A percentile compares a stretch with the other conserved stretches of the same genome.
Evolutionary conservation across 2,329 filamentous ascomycete species (phyloP).

Genomic region (Lachnellula hyalina): DNA sequence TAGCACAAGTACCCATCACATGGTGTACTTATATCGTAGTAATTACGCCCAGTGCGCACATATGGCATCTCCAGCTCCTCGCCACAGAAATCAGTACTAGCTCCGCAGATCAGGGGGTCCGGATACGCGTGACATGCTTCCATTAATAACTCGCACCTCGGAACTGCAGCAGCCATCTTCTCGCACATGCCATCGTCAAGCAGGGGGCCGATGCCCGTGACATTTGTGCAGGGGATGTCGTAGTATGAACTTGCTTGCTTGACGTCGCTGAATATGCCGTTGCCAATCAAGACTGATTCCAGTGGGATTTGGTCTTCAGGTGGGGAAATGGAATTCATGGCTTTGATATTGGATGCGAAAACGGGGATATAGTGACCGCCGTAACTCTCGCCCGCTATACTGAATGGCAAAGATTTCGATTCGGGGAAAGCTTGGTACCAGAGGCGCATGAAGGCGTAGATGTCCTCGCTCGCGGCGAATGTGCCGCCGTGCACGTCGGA

Average conservation of each 20-base stretch:
- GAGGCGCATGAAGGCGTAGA: constrained; percentile 22
- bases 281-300: constrained; percentile 46
- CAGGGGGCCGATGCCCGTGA: constrained; percentile 17
- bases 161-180: constrained; percentile 12
- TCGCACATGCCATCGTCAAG: constrained; percentile 12
- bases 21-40: constrained; percentile 20
- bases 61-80: constrained; percentile 19
- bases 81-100: constrained; percentile 7
- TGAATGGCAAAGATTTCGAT: constrained; percentile 34
- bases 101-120: constrained; percentile 14
- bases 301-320: constrained; percentile 41
- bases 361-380: constrained; percentile 35
- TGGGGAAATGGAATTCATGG: constrained; percentile 18
- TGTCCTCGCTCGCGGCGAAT: constrained; percentile 20
- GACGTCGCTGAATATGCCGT: constrained; percentile 50
- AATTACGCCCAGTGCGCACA: constrained; percentile 13
- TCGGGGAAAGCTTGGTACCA: constrained; percentile 39
- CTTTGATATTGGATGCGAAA: constrained; percentile 26
- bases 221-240: constrained; percentile 34
- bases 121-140: constrained; percentile 12
- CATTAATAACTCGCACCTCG: constrained; percentile 18
- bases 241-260: constrained; percentile 50
- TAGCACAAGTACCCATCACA: constrained; percentile 21
- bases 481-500: constrained; percentile 10
- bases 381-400: constrained; percentile 29